These are phyloP conservation scores for Podospora appendiculata DNA, from an alignment of 495 filamentous ascomycete species.

Conservation along the genomic window DNA sequence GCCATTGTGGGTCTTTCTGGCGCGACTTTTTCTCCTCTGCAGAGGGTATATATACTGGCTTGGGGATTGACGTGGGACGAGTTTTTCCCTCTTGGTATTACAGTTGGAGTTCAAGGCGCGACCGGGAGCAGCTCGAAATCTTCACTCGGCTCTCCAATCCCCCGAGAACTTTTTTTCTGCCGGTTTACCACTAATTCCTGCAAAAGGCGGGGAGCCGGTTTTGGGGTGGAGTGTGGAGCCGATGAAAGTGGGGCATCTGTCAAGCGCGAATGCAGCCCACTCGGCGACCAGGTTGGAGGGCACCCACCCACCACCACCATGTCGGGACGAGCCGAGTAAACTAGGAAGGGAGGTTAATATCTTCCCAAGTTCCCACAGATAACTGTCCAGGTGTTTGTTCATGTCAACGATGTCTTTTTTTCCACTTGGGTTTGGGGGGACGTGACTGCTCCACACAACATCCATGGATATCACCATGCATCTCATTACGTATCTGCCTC, in stretches of 20 bases:
- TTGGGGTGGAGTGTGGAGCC: not conserved
- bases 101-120: not conserved
- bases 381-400: no score
- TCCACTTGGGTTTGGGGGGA: no score
- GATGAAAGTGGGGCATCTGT: not conserved
- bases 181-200: not conserved
- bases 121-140: not conserved
- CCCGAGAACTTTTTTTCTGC: slow-evolving; percentile 5
- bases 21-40: not conserved
- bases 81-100: not conserved
- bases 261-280: slow-evolving; percentile 8
- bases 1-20: slow-evolving; percentile 8
- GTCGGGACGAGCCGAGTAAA: not conserved
- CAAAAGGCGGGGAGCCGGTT: slow-evolving; percentile 3
- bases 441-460: no score
- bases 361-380: no score
- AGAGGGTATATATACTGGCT: not conserved
- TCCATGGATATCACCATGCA: no score
- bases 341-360: no score
- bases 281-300: slow-evolving; percentile 5
- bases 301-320: not conserved
- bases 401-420: no score
- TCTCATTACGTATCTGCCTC: no score
- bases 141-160: not conserved
- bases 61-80: not conserved